Evolutionary conservation across 768 basidiomycete genomes (phyloP).

Genomic region (Auriculariales sp.): DNA sequence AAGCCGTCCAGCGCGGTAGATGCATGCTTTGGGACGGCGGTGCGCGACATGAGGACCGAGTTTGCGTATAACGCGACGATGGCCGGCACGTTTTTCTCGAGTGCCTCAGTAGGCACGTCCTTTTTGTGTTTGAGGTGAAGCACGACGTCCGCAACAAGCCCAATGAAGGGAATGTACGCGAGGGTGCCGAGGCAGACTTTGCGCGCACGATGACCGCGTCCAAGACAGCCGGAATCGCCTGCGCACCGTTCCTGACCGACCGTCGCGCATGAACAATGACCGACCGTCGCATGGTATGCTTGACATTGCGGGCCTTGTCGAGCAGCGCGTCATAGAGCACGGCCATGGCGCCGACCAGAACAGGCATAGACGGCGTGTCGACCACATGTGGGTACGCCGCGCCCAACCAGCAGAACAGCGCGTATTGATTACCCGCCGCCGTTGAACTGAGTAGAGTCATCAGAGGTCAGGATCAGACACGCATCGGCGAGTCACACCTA

Average conservation of each 20-base stretch:
- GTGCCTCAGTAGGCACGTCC: slow-evolving; percentile 13
- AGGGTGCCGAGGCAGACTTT: slow-evolving; percentile 34
- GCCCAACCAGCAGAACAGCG: slow-evolving; percentile 59
- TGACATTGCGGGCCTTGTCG: slow-evolving; percentile 34
- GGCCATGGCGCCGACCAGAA: slow-evolving; percentile 43
- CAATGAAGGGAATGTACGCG: slow-evolving; percentile 37
- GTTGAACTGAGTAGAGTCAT: slow-evolving; percentile 21
- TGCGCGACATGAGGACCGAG: slow-evolving; percentile 54
- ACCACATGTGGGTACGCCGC: slow-evolving; percentile 42
- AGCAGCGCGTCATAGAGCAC: slow-evolving; percentile 44
- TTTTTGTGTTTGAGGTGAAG: slow-evolving; percentile 45
- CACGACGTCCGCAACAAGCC: slow-evolving; percentile 55
- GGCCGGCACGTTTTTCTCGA: slow-evolving; percentile 21
- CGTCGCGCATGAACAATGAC: slow-evolving; percentile 46
- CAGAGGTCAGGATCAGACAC: not conserved
- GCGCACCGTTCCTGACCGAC: slow-evolving; percentile 39
- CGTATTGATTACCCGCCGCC: slow-evolving; percentile 47
- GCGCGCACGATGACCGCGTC: slow-evolving; percentile 34
- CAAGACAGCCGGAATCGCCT: slow-evolving; percentile 35
- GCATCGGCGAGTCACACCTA: not conserved
- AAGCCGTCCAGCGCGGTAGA: slow-evolving; percentile 45
- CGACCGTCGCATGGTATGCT: slow-evolving; percentile 44
- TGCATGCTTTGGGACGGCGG: slow-evolving; percentile 40
- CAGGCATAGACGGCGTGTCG: slow-evolving; percentile 28
- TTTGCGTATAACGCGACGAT: slow-evolving; percentile 46